Evolutionary conservation across 2,329 filamentous ascomycete genomes (phyloP).

Genomic region (Trichophaea hybrida): DNA sequence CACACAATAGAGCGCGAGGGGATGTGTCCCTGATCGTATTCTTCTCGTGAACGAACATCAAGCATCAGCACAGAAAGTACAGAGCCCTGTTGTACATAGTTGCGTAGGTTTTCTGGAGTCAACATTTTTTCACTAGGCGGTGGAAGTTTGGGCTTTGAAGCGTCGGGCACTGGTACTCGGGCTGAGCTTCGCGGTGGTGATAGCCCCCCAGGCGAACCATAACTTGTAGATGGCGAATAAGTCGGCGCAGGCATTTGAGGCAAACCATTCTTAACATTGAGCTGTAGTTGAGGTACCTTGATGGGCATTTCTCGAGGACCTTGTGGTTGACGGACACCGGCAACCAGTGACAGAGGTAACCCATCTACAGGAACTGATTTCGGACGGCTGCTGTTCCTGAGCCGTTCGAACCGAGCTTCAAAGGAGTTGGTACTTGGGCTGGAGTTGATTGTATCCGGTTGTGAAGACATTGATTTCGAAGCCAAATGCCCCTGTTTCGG

Average conservation of each 20-base stretch:
- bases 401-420: not conserved
- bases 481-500: slow-evolving; percentile 22
- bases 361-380: not conserved
- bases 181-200: slow-evolving; percentile 44
- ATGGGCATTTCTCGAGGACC: slow-evolving; percentile 43
- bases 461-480: slow-evolving; percentile 2
- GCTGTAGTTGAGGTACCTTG: slow-evolving; percentile 26
- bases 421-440: not conserved
- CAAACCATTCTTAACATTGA: slow-evolving; percentile 35
- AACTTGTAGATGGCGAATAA: slow-evolving; percentile 63
- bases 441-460: not conserved
- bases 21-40: slow-evolving; percentile 82
- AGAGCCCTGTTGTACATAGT: slow-evolving; percentile 46
- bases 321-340: slow-evolving; percentile 27
- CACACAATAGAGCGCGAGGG: slow-evolving; percentile 73
- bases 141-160: slow-evolving; percentile 25
- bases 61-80: slow-evolving; percentile 61
- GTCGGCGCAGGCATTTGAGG: slow-evolving; percentile 61
- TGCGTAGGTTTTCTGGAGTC: slow-evolving; percentile 39
- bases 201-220: slow-evolving; percentile 49
- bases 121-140: slow-evolving; percentile 34
- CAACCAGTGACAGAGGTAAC: not conserved
- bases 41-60: slow-evolving; percentile 64
- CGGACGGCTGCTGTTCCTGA: not conserved
- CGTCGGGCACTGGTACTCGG: not conserved